These are phyloP conservation scores for Bertia moriformis DNA, from an alignment of 2,329 filamentous ascomycete species.

Conservation along the genomic window DNA sequence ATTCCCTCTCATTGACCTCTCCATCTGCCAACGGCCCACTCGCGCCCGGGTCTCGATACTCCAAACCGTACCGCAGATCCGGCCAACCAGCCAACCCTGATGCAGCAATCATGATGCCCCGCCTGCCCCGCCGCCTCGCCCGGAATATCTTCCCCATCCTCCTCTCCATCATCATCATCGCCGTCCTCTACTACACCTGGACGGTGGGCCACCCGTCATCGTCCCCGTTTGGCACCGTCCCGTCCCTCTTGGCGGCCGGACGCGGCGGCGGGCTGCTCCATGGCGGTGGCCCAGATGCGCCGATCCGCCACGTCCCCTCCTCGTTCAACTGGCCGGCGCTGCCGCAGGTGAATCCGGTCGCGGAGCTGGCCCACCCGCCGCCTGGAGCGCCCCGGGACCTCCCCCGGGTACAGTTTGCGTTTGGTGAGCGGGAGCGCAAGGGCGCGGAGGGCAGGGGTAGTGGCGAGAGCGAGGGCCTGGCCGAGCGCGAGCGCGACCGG, in stretches of 20 bases:
- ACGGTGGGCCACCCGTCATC: background rate
- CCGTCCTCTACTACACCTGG: background rate
- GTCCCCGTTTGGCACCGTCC: background rate
- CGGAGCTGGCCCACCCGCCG: constrained; percentile 15
- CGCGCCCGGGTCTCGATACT: no score
- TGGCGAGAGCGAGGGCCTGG: no score
- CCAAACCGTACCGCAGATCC: no score
- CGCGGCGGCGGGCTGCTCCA: no score
- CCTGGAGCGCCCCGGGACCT: constrained; percentile 8
- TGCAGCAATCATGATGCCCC: no score
- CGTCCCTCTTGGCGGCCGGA: background rate
- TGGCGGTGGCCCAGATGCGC: background rate
- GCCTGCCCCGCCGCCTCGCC: background rate
- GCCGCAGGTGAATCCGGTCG: constrained; percentile 12
- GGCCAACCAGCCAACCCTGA: no score
- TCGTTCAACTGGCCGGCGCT: constrained; percentile 15
- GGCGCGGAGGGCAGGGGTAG: no score
- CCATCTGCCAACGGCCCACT: no score
- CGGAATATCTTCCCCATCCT: background rate
- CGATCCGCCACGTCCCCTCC: constrained; percentile 8
- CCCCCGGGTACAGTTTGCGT: constrained; percentile 16
- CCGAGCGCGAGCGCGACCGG: constrained; percentile 6
- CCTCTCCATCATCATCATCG: background rate
- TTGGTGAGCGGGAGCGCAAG: no score
- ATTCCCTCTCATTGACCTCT: no score